A percentile compares a stretch with the other conserved stretches of the same genome.
Evolutionary conservation across 768 basidiomycete species (phyloP).

Genomic region (Tricholoma furcatifolium): DNA sequence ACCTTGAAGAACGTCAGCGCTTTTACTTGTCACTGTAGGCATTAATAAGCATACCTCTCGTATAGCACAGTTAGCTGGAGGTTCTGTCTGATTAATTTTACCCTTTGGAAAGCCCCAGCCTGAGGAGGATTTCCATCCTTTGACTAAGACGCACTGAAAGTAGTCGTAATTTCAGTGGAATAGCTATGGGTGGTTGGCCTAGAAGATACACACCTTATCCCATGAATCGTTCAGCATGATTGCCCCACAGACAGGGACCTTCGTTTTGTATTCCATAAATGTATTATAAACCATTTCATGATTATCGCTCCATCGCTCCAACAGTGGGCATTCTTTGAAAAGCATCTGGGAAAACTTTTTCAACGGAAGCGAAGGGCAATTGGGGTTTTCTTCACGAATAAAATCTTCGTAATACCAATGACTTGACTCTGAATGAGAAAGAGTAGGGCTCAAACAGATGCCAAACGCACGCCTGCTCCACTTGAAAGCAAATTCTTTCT

Average conservation of each 20-base stretch:
- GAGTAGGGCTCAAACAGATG: conserved; percentile 11
- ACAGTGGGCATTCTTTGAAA: conserved; percentile 80
- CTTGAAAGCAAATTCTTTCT: conserved; percentile 96
- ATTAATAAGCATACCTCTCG: conserved; percentile 70
- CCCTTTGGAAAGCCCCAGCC: conserved; percentile 99
- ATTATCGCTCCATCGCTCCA: conserved; percentile 80
- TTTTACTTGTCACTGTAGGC: background rate
- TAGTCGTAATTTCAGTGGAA: conserved; percentile 6
- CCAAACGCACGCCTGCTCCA: conserved; percentile 91
- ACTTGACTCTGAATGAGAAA: conserved; percentile 38
- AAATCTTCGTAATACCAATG: conserved; percentile 99
- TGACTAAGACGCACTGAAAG: conserved; percentile 88
- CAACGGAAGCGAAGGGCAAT: conserved; percentile 83
- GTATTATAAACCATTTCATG: conserved; percentile 84
- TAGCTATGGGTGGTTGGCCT: background rate
- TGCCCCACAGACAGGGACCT: conserved; percentile 96
- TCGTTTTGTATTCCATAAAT: conserved; percentile 95
- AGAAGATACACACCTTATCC: conserved; percentile 71
- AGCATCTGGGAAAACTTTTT: conserved; percentile 93
- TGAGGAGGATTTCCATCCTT: conserved; percentile 95
- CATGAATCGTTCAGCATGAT: conserved; percentile 91
- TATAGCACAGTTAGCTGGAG: conserved; percentile 78
- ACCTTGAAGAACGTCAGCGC: conserved; percentile 52
- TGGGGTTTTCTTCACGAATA: conserved; percentile 86
- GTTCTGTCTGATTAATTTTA: conserved; percentile 97